phyloP scores from a whole-genome alignment of 202 grass and related monocot species.

The Schoenoplectus tabernaemontani region DNA sequence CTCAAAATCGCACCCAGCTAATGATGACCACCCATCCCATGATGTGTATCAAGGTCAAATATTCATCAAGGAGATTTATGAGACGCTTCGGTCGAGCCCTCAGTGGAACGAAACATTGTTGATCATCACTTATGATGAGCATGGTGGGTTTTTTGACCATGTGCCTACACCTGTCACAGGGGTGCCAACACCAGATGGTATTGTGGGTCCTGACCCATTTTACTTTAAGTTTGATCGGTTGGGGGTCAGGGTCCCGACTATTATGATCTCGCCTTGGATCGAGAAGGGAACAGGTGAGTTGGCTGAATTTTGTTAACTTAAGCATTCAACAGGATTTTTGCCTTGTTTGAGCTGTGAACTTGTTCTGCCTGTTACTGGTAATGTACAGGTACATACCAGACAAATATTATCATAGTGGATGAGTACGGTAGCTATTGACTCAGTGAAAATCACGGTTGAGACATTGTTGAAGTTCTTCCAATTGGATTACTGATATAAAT shows the following conservation, averaged over 20 bases:
- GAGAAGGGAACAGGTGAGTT: slow-evolving; percentile 67
- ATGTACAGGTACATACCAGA: not conserved
- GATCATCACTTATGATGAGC: slow-evolving; percentile 88
- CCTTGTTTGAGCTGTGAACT: too few relatives aligned
- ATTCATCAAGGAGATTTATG: slow-evolving; percentile 83
- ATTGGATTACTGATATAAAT: too few relatives aligned
- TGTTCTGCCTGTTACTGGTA: not conserved
- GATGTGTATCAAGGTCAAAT: slow-evolving; percentile 94
- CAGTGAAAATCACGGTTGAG: too few relatives aligned
- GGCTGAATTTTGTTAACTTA: not conserved
- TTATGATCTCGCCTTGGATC: slow-evolving; percentile 82
- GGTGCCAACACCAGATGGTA: slow-evolving; percentile 71
- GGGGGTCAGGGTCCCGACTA: slow-evolving; percentile 70
- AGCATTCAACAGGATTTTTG: not conserved
- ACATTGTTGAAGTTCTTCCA: too few relatives aligned
- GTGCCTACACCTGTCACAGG: slow-evolving; percentile 57
- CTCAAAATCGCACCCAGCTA: slow-evolving; percentile 50
- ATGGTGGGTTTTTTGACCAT: slow-evolving; percentile 90
- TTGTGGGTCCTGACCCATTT: slow-evolving; percentile 66
- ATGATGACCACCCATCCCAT: slow-evolving; percentile 89
- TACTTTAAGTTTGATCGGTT: slow-evolving; percentile 72
- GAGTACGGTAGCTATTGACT: too few relatives aligned
- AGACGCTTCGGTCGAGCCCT: slow-evolving; percentile 57
- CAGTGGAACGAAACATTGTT: slow-evolving; percentile 95
- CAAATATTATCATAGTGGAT: not conserved